These are phyloP conservation scores for Backusella tuberculispora DNA, from an alignment of 192 early-diverging fungal genomes.

Conservation along the genomic window DNA sequence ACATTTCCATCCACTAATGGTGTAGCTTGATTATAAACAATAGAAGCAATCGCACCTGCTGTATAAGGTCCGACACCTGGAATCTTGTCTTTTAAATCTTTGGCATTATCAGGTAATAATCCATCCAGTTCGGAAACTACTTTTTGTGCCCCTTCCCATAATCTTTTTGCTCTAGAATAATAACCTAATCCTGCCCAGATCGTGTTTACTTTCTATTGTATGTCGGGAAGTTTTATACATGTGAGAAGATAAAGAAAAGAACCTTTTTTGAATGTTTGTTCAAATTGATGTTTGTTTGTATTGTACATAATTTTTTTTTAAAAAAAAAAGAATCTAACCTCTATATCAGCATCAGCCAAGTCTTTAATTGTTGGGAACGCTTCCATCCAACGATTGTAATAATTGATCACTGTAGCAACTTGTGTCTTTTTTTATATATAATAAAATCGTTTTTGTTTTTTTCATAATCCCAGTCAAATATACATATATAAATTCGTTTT, in stretches of 20 bases:
- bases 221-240: not conserved
- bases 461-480: not conserved
- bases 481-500: not conserved
- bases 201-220: constrained; percentile 49
- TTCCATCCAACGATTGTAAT: constrained; percentile 70
- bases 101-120: constrained; percentile 58
- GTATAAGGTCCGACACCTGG: constrained; percentile 76
- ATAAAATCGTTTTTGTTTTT: not conserved
- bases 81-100: constrained; percentile 57
- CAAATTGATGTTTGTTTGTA: not conserved
- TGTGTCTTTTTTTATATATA: constrained; percentile 55
- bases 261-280: not conserved
- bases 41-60: constrained; percentile 71
- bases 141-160: constrained; percentile 68
- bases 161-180: constrained; percentile 70
- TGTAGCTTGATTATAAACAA: constrained; percentile 66
- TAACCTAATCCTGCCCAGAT: constrained; percentile 82
- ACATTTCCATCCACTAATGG: constrained; percentile 82
- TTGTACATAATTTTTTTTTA: no score
- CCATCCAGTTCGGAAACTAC: constrained; percentile 58
- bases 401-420: constrained; percentile 70
- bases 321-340: constrained; percentile 33
- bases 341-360: constrained; percentile 65
- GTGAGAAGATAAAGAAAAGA: not conserved
- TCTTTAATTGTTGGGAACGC: constrained; percentile 72